phyloP scores from a whole-genome alignment of 768 basidiomycete species.

The Wakefieldia striispora region DNA sequence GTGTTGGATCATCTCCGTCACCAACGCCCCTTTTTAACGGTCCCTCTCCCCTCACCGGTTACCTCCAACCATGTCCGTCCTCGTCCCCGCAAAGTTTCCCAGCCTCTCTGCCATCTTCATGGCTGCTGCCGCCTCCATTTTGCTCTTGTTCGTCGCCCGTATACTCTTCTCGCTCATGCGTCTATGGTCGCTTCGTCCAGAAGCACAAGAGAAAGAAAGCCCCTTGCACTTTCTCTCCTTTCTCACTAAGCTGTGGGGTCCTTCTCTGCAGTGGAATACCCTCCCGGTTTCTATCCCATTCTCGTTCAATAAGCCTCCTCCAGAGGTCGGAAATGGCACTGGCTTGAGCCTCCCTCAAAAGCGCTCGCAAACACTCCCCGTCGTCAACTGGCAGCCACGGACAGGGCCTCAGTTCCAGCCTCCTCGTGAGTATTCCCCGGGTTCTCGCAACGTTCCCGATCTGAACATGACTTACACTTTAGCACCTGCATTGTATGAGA shows the following conservation, averaged over 20 bases:
- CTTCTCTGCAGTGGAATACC: conserved; percentile 25
- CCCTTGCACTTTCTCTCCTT: not conserved
- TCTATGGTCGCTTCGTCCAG: conserved; percentile 22
- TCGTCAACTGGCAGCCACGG: conserved; percentile 23
- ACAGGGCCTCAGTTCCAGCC: conserved; percentile 29
- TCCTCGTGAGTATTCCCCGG: conserved; percentile 26
- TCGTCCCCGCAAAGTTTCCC: conserved; percentile 31
- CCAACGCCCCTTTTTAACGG: conserved; percentile 22
- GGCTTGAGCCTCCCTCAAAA: conserved; percentile 8
- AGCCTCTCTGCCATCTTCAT: conserved; percentile 31
- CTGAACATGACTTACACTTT: not conserved
- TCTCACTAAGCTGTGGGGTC: conserved; percentile 11
- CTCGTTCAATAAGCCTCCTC: conserved; percentile 18
- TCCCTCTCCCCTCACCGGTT: not conserved
- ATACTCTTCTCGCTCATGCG: conserved; percentile 27
- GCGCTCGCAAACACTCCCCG: conserved; percentile 12
- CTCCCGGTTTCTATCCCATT: conserved; percentile 31
- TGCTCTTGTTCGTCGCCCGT: conserved; percentile 32
- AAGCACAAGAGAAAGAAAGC: conserved; percentile 16
- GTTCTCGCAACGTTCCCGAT: not conserved
- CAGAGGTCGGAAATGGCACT: conserved; percentile 7
- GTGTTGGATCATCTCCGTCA: conserved; percentile 26
- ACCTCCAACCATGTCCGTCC: conserved; percentile 27
- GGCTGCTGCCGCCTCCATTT: conserved; percentile 26
- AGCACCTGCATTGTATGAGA: conserved; percentile 46